Base-by-base conservation (phyloP, 805 yeast species). In the Clavispora fructus region DNA sequence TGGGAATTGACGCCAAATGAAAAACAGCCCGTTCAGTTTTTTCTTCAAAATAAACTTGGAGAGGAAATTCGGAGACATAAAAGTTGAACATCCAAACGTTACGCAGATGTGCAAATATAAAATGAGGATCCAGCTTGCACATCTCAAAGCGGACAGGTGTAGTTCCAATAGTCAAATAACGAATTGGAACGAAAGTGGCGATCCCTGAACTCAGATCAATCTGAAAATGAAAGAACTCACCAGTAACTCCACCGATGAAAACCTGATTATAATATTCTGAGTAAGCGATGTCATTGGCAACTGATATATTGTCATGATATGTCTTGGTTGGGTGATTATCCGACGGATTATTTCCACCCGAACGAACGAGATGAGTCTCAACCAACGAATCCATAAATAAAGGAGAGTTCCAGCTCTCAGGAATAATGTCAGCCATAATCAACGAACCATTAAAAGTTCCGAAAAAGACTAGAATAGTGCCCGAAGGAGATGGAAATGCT, bases 1-100 rank as follows among this genome's bases (percentile, higher is more conserved):
- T 50, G 6, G 55, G 57, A 13, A 57, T 39, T 37, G 54, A 58
- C 1, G 48, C 46, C 47, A 60, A 50, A 17, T 54, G 43, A 10
- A 42, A 29, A 1, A 69, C 50, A 1, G 60, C 38, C 25, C 66
- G 60, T 16, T 70, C 75, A 26, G 52, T 51, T 29, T 55, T 63
- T 35, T 71, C 75, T 12, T 68, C 73, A 40, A 69, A 68, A 25
- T 58, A 52, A 8, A 69, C 68, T 38, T 60, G 57, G 8, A 43
- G 43, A 2, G 75, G 76, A 16, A 44, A 54, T 7, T 42, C 40
- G 7, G 65, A 58, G 1, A 55, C 60, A 42, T 61, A 56, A 9
- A 57, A 48, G 46, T 69, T 63, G 31, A 70, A 45, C 16, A 68
- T 47, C 72, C 73, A 71, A 1, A 68, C 42, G 16, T 59, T 56